These are phyloP conservation scores for Endotrypanum monterogeii DNA, from an alignment of 208 protist species.

Conservation along the genomic window DNA sequence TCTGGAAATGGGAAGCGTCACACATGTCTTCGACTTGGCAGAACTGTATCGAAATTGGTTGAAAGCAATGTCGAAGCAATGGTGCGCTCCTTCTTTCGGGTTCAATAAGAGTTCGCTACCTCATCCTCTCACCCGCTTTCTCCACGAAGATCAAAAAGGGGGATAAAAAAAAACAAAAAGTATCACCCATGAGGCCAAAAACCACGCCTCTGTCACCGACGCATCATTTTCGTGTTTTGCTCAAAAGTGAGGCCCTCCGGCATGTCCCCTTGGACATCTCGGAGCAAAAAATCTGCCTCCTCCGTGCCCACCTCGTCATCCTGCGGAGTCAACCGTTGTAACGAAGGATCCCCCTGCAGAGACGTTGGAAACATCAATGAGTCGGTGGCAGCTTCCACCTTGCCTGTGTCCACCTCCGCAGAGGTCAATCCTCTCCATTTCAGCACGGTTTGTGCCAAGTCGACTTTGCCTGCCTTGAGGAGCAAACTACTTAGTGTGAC, in stretches of 20 bases:
- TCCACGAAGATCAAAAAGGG: too few species aligned
- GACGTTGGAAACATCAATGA: background rate
- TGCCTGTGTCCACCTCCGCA: background rate
- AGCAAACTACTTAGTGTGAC: constrained; percentile 86
- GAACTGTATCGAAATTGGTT: too few species aligned
- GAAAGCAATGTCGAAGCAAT: too few species aligned
- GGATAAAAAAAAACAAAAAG: too few species aligned
- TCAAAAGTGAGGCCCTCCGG: background rate
- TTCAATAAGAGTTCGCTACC: too few species aligned
- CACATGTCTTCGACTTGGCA: too few species aligned
- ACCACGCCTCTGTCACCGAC: background rate
- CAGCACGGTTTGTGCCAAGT: constrained; percentile 86
- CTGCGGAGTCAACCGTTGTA: background rate
- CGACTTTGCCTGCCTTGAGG: constrained; percentile 86
- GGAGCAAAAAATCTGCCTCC: constrained; percentile 18
- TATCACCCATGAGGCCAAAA: background rate
- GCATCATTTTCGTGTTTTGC: background rate
- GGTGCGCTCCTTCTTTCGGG: too few species aligned
- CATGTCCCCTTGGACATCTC: constrained; percentile 15
- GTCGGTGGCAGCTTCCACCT: background rate
- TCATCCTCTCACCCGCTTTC: too few species aligned
- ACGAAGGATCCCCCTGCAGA: background rate
- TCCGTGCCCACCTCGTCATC: constrained; percentile 9
- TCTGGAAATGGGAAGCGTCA: too few species aligned
- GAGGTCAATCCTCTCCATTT: constrained; percentile 76